These are phyloP conservation scores for Bjerkandera adusta DNA, from an alignment of 1,284 basidiomycete genomes.

Conservation along the genomic window DNA sequence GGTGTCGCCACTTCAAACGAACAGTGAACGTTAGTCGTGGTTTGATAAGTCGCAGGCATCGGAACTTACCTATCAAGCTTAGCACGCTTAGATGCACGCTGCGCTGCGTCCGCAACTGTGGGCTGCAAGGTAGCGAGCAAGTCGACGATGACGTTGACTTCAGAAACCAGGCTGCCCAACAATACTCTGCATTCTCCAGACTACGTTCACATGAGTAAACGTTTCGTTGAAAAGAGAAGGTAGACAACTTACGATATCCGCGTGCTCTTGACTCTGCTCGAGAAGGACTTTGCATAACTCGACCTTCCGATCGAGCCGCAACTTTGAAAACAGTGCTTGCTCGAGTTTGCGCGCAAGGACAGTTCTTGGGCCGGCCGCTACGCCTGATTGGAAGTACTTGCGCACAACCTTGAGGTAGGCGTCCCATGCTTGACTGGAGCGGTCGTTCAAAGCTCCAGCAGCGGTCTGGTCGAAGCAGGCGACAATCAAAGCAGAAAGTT, in stretches of 20 bases:
- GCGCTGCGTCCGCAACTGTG: slow-evolving; percentile 33
- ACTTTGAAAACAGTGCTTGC: slow-evolving; percentile 48
- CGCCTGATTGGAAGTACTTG: slow-evolving; percentile 46
- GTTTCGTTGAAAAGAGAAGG: neutral
- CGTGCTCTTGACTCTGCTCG: slow-evolving; percentile 42
- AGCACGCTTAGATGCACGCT: slow-evolving; percentile 59
- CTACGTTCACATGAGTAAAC: slow-evolving; percentile 30
- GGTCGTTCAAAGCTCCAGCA: slow-evolving; percentile 45
- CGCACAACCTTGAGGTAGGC: slow-evolving; percentile 44
- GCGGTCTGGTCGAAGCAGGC: slow-evolving; percentile 54
- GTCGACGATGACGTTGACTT: slow-evolving; percentile 52
- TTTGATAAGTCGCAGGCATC: neutral
- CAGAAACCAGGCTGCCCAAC: slow-evolving; percentile 44
- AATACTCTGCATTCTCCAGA: slow-evolving; percentile 49
- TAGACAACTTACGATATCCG: slow-evolving; percentile 43
- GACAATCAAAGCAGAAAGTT: slow-evolving; percentile 49
- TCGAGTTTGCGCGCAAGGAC: slow-evolving; percentile 44
- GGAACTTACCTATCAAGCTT: slow-evolving; percentile 55
- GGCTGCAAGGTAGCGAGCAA: slow-evolving; percentile 61
- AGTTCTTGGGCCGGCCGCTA: slow-evolving; percentile 30
- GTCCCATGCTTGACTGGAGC: slow-evolving; percentile 44
- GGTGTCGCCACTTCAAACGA: slow-evolving; percentile 22
- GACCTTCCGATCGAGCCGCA: slow-evolving; percentile 52
- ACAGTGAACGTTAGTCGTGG: neutral
- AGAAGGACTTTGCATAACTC: slow-evolving; percentile 56